Conservation (phyloP, 208 protist genomes). For the Ichthyophonus hoferi region DNA sequence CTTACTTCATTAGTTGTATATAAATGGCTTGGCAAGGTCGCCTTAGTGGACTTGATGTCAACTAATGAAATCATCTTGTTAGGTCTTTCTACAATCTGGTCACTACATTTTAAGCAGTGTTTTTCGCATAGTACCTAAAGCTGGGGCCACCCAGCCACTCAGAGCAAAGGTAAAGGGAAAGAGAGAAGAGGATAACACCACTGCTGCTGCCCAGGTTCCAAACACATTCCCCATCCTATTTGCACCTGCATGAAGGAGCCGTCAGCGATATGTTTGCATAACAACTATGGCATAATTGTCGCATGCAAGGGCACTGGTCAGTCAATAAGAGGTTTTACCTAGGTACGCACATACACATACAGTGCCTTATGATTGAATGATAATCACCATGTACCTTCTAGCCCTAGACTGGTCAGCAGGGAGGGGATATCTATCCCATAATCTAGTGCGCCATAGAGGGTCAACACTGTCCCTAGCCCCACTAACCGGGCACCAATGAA, state of each 20-base stretch:
- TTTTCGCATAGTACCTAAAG: neutral
- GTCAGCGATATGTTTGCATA: too few relatives aligned
- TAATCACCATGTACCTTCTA: neutral
- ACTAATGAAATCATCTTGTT: too few relatives aligned
- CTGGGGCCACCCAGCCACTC: neutral
- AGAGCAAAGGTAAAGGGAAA: neutral
- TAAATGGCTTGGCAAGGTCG: too few relatives aligned
- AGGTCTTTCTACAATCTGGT: neutral
- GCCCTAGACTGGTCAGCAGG: neutral
- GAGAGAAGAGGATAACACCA: neutral
- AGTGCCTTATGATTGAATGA: too few relatives aligned
- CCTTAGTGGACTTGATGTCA: too few relatives aligned
- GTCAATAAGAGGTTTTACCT: too few relatives aligned
- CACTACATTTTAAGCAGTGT: neutral
- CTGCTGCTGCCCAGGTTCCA: constrained; percentile 15
- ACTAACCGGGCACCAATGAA: constrained; percentile 4
- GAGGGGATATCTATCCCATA: neutral
- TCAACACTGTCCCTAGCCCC: neutral
- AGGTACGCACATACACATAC: too few relatives aligned
- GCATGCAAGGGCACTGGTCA: too few relatives aligned
- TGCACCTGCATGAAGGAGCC: neutral
- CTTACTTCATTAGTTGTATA: too few relatives aligned
- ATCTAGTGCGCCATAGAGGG: neutral
- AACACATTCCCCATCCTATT: neutral
- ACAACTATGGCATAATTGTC: too few relatives aligned